Evolutionary conservation across 805 yeast genomes (phyloP).

Genomic region (Myxozyma neotropica): DNA sequence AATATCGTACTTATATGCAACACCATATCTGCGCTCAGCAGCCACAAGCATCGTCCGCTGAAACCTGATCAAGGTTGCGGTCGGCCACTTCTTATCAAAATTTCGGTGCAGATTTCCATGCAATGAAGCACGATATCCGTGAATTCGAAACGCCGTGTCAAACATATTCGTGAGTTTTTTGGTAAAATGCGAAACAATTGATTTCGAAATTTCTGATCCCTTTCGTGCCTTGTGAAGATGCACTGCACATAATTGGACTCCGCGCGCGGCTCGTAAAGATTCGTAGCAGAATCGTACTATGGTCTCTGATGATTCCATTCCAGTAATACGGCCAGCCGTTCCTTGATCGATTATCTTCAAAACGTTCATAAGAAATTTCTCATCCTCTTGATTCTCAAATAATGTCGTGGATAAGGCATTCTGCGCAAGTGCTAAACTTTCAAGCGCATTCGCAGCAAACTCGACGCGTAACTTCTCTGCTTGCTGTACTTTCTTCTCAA

Average conservation of each 20-base stretch:
- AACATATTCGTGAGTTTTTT: constrained; percentile 37
- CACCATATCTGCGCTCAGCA: constrained; percentile 51
- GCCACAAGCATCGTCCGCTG: constrained; percentile 50
- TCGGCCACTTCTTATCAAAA: constrained; percentile 56
- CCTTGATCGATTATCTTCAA: constrained; percentile 19
- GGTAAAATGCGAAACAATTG: constrained; percentile 35
- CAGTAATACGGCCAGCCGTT: constrained; percentile 14
- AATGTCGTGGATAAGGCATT: constrained; percentile 75
- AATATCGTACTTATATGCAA: constrained; percentile 59
- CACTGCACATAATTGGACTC: constrained; percentile 75
- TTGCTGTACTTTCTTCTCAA: constrained; percentile 36
- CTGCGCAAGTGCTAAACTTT: constrained; percentile 71
- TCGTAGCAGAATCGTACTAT: constrained; percentile 50
- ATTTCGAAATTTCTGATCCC: constrained; percentile 38
- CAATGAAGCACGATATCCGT: constrained; percentile 51
- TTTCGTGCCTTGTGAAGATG: constrained; percentile 59
- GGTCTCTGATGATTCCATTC: constrained; percentile 22
- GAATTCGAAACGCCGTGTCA: constrained; percentile 48
- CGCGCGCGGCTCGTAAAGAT: constrained; percentile 62
- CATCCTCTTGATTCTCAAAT: constrained; percentile 43
- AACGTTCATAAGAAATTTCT: constrained; percentile 13
- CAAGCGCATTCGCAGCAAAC: constrained; percentile 60
- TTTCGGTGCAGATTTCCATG: constrained; percentile 50
- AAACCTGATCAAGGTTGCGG: constrained; percentile 54
- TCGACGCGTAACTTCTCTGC: constrained; percentile 24